Conservation (phyloP, 2,329 filamentous ascomycete species). For the Ophiocordyceps camponoti-floridani region DNA sequence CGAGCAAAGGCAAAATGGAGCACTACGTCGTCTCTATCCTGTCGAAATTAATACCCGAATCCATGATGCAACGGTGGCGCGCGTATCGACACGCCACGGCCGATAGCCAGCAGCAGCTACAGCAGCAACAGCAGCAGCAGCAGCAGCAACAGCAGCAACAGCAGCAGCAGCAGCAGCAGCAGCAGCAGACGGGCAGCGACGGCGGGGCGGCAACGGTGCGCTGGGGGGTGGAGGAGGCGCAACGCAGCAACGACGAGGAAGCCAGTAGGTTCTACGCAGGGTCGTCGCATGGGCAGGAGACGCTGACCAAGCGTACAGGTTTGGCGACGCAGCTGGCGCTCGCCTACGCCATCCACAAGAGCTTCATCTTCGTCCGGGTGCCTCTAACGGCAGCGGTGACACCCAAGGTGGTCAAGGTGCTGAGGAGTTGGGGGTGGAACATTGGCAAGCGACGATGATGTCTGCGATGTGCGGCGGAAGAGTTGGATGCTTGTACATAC, state of each 20-base stretch:
- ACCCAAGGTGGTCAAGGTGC: conserved; percentile 80
- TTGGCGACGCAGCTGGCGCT: conserved; percentile 70
- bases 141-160: no score
- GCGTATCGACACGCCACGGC: conserved; percentile 28
- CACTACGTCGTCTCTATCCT: conserved; percentile 45
- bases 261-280: conserved; percentile 46
- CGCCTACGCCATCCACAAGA: conserved; percentile 95
- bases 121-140: no score
- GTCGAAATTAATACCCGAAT: conserved; percentile 40
- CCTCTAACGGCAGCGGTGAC: conserved; percentile 79
- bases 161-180: no score
- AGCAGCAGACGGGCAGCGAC: conserved; percentile 26
- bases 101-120: no score
- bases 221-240: conserved; percentile 46
- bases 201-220: conserved; percentile 31
- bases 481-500: no score
- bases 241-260: conserved; percentile 40
- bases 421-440: conserved; percentile 84
- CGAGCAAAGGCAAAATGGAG: conserved; percentile 42
- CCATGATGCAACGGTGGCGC: conserved; percentile 33
- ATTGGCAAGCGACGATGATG: conserved; percentile 49
- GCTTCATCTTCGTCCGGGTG: conserved; percentile 89
- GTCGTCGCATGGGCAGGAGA: neutral
- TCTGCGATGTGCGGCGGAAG: neutral
- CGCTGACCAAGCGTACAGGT: conserved; percentile 18